A percentile compares a stretch with the other conserved stretches of the same genome.
Evolutionary conservation across 2,329 filamentous ascomycete genomes (phyloP).

Genomic region (Scedosporium dehoogii): DNA sequence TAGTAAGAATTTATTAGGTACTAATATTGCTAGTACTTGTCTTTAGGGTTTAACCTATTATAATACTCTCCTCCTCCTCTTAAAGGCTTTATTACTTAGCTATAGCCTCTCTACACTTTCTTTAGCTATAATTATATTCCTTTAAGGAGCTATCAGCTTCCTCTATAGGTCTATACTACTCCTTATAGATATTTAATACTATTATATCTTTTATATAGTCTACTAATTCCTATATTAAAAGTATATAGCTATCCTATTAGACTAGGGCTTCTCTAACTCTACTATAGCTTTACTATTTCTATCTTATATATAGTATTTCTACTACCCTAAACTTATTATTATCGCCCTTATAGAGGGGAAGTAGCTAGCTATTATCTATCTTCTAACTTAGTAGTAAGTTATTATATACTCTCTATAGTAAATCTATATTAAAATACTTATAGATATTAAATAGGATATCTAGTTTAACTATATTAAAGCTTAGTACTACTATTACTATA

Average conservation of each 20-base stretch:
- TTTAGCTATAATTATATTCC: not conserved
- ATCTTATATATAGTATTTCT: not conserved
- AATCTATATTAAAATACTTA: not conserved
- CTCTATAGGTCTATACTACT: not conserved
- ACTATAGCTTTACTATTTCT: not conserved
- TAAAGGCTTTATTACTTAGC: not conserved
- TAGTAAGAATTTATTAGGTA: too few relatives aligned
- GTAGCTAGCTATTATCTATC: not conserved
- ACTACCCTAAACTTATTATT: not conserved
- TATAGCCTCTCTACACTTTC: not conserved
- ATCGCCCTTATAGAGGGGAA: not conserved
- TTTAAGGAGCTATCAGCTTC: not conserved
- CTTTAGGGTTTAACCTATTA: too few relatives aligned
- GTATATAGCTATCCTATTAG: not conserved
- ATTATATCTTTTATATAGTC: not conserved
- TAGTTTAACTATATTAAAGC: not conserved
- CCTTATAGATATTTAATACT: not conserved
- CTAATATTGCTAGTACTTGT: too few relatives aligned
- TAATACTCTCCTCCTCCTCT: not conserved
- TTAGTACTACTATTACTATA: not conserved
- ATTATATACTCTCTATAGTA: too few relatives aligned
- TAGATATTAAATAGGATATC: not conserved
- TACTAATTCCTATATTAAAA: not conserved
- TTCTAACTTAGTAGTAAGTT: not conserved
- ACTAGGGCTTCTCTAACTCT: not conserved